A percentile compares a stretch with the other conserved stretches of the same genome.
Evolutionary conservation across 2,329 filamentous ascomycete genomes (phyloP).

Genomic region (Trichoderma guizhouense): DNA sequence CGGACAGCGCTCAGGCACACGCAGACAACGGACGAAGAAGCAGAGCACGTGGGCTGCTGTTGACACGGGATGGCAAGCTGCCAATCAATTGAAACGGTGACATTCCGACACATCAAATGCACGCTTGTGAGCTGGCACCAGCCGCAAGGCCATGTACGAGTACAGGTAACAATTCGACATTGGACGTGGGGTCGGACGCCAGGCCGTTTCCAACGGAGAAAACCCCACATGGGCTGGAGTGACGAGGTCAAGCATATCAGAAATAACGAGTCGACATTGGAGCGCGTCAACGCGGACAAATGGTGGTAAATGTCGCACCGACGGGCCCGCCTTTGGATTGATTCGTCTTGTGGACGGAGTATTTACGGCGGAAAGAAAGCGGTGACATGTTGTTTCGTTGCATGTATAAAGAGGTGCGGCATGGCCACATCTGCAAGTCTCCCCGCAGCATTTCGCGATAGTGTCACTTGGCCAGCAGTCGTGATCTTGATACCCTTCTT

Average conservation of each 20-base stretch:
- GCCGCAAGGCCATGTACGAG: neutral
- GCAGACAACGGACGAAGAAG: neutral
- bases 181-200: neutral
- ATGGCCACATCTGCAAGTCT: neutral
- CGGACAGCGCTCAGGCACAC: neutral
- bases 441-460: conserved; percentile 5
- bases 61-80: neutral
- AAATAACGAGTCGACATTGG: conserved; percentile 14
- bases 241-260: neutral
- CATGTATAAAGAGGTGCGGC: conserved; percentile 2
- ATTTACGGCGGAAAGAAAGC: neutral
- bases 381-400: neutral
- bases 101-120: neutral
- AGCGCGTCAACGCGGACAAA: conserved; percentile 9
- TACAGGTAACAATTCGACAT: neutral
- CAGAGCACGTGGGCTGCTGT: neutral
- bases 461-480: neutral
- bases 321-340: neutral
- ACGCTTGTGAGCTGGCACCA: neutral
- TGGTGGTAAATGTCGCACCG: conserved; percentile 12
- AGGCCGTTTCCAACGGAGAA: neutral
- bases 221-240: conserved; percentile 3
- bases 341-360: neutral
- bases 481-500: neutral
- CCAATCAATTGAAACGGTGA: neutral